These are phyloP conservation scores for Saccharomyces hybrid DNA, from an alignment of 1,139 yeast species.

Conservation along the genomic window DNA sequence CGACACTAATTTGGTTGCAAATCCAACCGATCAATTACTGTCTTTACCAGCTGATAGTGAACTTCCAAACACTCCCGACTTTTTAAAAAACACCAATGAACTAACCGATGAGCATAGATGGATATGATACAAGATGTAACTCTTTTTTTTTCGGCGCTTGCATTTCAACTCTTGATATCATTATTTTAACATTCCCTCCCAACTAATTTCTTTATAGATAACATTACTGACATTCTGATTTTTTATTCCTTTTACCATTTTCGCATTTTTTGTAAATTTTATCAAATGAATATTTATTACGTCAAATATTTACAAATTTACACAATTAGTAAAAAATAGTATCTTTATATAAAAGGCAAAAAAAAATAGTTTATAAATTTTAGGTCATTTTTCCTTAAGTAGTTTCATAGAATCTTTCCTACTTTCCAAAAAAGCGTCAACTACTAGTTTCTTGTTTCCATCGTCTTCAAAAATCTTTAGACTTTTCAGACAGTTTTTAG, in stretches of 20 bases:
- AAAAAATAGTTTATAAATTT: background rate
- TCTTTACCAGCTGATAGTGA: slow-evolving; percentile 12
- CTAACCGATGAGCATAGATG: slow-evolving; percentile 14
- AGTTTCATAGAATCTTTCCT: background rate
- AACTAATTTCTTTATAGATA: background rate
- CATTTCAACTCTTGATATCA: background rate
- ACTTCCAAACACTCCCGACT: slow-evolving; percentile 13
- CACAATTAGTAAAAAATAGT: background rate
- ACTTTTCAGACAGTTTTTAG: slow-evolving; percentile 18
- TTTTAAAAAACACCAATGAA: slow-evolving; percentile 13
- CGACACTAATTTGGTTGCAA: background rate
- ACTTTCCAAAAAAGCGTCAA: background rate
- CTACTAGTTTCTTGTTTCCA: background rate
- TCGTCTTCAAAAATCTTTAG: background rate
- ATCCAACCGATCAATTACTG: slow-evolving; percentile 5
- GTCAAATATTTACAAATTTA: background rate
- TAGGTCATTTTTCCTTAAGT: background rate
- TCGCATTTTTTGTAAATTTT: background rate
- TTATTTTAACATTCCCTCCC: background rate
- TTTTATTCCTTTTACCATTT: background rate
- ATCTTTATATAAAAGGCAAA: background rate
- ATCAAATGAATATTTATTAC: background rate
- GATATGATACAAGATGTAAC: slow-evolving; percentile 7
- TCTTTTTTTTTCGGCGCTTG: background rate
- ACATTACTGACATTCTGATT: background rate